These are phyloP conservation scores for Wickerhamiella dianesei DNA, from an alignment of 805 yeast genomes.

Conservation along the genomic window DNA sequence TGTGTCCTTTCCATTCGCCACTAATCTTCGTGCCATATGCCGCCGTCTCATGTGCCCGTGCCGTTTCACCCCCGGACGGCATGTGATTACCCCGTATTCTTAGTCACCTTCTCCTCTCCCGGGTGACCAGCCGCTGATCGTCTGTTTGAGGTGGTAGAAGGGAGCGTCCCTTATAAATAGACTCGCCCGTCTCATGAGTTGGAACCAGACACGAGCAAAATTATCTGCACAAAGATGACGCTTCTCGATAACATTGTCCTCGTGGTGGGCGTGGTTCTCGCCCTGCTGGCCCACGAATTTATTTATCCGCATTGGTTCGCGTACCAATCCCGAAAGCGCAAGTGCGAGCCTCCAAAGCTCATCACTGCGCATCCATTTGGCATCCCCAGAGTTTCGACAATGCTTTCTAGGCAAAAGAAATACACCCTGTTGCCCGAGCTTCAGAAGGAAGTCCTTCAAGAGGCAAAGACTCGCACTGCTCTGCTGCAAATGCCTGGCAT, in stretches of 20 bases:
- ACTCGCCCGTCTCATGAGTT: too few species aligned
- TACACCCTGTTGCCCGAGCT: neutral
- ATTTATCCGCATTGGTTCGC: neutral
- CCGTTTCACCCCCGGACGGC: neutral
- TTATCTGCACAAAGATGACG: neutral
- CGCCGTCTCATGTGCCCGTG: too few species aligned
- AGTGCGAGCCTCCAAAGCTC: neutral
- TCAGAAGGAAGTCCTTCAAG: neutral
- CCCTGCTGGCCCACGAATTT: neutral
- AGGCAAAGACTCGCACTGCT: neutral
- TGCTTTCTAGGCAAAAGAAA: neutral
- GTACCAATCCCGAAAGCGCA: neutral
- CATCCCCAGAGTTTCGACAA: neutral
- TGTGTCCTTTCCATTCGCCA: too few species aligned
- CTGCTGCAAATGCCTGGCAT: conserved; percentile 4
- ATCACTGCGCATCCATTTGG: conserved; percentile 2
- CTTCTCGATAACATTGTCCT: neutral
- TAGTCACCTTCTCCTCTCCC: neutral
- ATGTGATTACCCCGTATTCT: neutral
- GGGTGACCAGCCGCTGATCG: neutral
- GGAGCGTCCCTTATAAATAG: neutral
- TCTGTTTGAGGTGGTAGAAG: neutral
- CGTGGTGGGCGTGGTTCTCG: neutral
- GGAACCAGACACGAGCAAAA: too few species aligned
- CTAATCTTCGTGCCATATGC: too few species aligned